Conservation (phyloP, 371 early-diverging fungal genomes). For the Apophysomyces trapeziformis region DNA sequence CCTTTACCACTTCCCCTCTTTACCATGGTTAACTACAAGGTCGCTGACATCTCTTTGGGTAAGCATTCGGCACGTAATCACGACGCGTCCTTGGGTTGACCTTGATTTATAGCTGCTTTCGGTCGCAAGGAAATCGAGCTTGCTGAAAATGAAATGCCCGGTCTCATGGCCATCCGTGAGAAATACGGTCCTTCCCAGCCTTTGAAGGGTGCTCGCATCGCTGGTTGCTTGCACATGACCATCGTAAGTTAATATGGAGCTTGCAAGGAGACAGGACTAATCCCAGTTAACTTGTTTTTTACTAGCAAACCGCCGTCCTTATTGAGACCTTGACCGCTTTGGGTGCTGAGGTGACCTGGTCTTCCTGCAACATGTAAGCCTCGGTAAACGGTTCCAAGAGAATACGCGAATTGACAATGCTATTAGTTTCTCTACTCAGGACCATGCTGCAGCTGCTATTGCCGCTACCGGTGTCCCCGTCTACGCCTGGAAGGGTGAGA, state of each 20-base stretch:
- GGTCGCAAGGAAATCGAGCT: constrained; percentile 49
- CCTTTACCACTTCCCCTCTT: constrained; percentile 10
- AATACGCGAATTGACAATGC: neutral
- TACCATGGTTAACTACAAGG: constrained; percentile 34
- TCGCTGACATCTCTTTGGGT: constrained; percentile 91
- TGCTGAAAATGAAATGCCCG: constrained; percentile 97
- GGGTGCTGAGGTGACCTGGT: constrained; percentile 97
- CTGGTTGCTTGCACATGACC: constrained; percentile 98
- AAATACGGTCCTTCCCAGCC: constrained; percentile 91
- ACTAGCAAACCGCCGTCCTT: constrained; percentile 88
- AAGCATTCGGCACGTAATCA: constrained; percentile 24
- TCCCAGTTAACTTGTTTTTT: constrained; percentile 1
- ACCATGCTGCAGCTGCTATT: constrained; percentile 90
- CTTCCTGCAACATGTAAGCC: constrained; percentile 89
- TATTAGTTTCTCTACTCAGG: constrained; percentile 90
- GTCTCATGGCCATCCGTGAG: constrained; percentile 88
- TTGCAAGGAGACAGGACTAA: neutral
- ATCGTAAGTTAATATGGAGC: constrained; percentile 44
- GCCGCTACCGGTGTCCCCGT: constrained; percentile 78
- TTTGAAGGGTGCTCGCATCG: constrained; percentile 95
- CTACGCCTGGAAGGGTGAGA: constrained; percentile 96
- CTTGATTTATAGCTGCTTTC: constrained; percentile 34
- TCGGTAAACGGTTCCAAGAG: neutral
- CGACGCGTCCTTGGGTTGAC: neutral
- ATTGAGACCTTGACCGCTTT: constrained; percentile 94